Evolutionary conservation across 495 filamentous ascomycete species (phyloP).

Genomic region (Penicillium psychrofluorescens): DNA sequence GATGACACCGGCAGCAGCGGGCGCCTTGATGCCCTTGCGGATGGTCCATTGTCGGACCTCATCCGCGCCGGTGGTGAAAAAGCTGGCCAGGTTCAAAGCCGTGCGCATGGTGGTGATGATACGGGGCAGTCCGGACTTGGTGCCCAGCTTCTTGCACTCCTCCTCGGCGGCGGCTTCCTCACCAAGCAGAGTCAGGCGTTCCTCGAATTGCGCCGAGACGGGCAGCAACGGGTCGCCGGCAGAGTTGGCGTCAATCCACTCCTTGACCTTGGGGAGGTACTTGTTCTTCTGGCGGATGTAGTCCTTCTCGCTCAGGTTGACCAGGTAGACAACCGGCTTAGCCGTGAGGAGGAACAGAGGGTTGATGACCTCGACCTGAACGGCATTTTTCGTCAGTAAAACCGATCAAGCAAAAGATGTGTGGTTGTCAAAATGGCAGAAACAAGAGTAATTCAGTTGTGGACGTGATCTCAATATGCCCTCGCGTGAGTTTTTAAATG

Average conservation of each 20-base stretch:
- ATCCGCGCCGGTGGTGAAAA: constrained; percentile 96
- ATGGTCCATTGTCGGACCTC: constrained; percentile 99
- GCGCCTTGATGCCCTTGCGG: constrained; percentile 91
- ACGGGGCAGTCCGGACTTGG: constrained; percentile 87
- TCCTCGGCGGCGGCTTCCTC: constrained; percentile 70
- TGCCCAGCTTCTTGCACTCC: constrained; percentile 83
- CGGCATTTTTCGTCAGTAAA: constrained; percentile 14
- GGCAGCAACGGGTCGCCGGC: constrained; percentile 85
- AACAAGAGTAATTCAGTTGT: constrained; percentile 39
- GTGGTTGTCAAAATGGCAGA: constrained; percentile 3
- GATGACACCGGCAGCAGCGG: constrained; percentile 94
- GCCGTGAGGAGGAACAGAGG: constrained; percentile 89
- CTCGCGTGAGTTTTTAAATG: constrained; percentile 61
- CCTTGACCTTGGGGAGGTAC: constrained; percentile 84
- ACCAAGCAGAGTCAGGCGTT: constrained; percentile 74
- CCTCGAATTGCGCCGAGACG: constrained; percentile 86
- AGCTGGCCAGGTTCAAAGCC: constrained; percentile 79
- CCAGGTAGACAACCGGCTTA: constrained; percentile 94
- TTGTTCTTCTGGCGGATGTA: constrained; percentile 99
- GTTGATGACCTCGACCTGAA: constrained; percentile 94
- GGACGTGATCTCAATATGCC: constrained; percentile 74
- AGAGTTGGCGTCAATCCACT: constrained; percentile 89
- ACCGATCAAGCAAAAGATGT: constrained; percentile 18
- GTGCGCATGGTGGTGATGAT: constrained; percentile 91
- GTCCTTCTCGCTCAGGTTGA: constrained; percentile 95